phyloP scores from a whole-genome alignment of 352 stramenopile species.

The Phytophthora ohioensis region DNA sequence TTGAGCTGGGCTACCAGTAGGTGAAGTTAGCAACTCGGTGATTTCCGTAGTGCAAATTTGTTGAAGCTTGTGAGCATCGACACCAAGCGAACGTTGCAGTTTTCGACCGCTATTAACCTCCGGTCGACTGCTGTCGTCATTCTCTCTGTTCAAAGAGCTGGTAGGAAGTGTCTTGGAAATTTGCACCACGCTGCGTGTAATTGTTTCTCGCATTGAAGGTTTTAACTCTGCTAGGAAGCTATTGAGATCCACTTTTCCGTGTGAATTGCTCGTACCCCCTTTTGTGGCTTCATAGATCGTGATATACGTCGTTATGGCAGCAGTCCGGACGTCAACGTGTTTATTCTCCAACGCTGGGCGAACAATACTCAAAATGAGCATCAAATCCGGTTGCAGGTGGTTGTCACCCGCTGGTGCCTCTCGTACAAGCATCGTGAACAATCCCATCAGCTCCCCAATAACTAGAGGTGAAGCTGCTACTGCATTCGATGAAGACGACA shows the following conservation, averaged over 20 bases:
- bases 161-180: slow-evolving; percentile 54
- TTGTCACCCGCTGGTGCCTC: slow-evolving; percentile 32
- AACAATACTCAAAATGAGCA: slow-evolving; percentile 57
- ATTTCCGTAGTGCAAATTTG: slow-evolving; percentile 64
- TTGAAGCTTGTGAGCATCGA: slow-evolving; percentile 70
- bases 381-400: slow-evolving; percentile 42
- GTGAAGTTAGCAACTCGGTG: slow-evolving; percentile 55
- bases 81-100: slow-evolving; percentile 53
- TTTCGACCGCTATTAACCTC: slow-evolving; percentile 65
- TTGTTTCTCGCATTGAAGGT: slow-evolving; percentile 74
- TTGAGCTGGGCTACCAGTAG: slow-evolving; percentile 42
- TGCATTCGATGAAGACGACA: slow-evolving; percentile 38
- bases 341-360: slow-evolving; percentile 79
- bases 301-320: slow-evolving; percentile 68
- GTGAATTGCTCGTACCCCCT: slow-evolving; percentile 40
- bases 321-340: slow-evolving; percentile 83
- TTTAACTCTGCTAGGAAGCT: slow-evolving; percentile 71
- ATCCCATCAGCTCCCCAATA: slow-evolving; percentile 64
- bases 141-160: slow-evolving; percentile 14
- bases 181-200: slow-evolving; percentile 78
- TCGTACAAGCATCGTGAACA: slow-evolving; percentile 73
- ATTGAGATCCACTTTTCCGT: slow-evolving; percentile 64
- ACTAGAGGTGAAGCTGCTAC: slow-evolving; percentile 61
- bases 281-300: slow-evolving; percentile 81
- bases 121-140: slow-evolving; percentile 25